phyloP scores from a whole-genome alignment of 1,284 basidiomycete species.

The Cryptococcus maquisensis region DNA sequence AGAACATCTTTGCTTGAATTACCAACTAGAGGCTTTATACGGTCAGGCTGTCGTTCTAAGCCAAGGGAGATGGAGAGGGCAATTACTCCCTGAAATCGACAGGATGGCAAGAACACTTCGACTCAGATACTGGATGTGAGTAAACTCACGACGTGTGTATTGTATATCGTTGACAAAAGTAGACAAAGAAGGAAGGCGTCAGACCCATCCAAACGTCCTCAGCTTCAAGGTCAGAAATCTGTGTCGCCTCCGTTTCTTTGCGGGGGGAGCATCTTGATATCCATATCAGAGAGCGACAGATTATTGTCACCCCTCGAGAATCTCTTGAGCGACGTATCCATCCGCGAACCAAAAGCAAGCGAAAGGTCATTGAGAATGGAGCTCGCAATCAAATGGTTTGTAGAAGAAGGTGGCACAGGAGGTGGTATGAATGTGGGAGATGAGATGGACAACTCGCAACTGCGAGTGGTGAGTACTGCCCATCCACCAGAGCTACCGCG shows the following conservation, averaged over 20 bases:
- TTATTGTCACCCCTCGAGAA: constrained; percentile 13
- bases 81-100: constrained; percentile 38
- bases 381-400: constrained; percentile 36
- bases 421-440: constrained; percentile 33
- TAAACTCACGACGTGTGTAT: not conserved
- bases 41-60: constrained; percentile 34
- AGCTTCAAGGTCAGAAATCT: constrained; percentile 4
- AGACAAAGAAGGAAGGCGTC: constrained; percentile 8
- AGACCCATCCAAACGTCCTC: constrained; percentile 17
- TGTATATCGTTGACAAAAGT: not conserved
- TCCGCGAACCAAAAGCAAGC: constrained; percentile 12
- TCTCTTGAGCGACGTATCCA: constrained; percentile 17
- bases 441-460: constrained; percentile 21
- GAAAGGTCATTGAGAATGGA: constrained; percentile 29
- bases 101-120: constrained; percentile 26
- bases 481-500: not conserved
- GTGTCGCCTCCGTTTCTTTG: constrained; percentile 19
- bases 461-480: constrained; percentile 27
- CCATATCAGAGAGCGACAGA: constrained; percentile 19
- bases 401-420: constrained; percentile 37
- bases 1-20: constrained; percentile 42
- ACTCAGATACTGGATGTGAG: constrained; percentile 41
- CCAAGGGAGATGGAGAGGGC: constrained; percentile 33
- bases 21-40: constrained; percentile 40
- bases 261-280: constrained; percentile 32